Evolutionary conservation across 2,329 filamentous ascomycete genomes (phyloP), one percentile per base, ranked within the genome.

Genomic region (Leptographium radiaticola): DNA sequence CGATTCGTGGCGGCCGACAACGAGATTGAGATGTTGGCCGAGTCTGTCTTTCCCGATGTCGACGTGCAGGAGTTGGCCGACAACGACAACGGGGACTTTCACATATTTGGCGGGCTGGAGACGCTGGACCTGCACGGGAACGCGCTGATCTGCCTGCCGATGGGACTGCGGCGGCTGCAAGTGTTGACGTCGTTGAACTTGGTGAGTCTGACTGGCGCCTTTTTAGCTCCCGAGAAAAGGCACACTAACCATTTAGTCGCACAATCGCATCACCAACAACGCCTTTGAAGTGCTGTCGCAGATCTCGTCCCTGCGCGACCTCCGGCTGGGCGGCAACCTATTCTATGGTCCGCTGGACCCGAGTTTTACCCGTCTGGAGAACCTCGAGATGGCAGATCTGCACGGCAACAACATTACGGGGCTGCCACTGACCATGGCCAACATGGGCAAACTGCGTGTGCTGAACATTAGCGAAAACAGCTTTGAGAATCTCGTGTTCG

Each of bases 1-100:
- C 82, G 86, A 57, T 82, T 97, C 50, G 80, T 93, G 59, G 89
- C 87, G 7, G 89, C 91, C 10, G 89, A 95, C 63, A 97, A 98
- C 63, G 87, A 95, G 62, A 68, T 98, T 49, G 81, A 87, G 62
- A 73, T 74, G 36, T 74, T 97, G 38, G 78, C 81, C 2, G 87
- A 93, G 18, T 71, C 74, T 2, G 73, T 89, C 18, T 96, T 97
- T 61, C 90, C 91, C 0, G 89, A 96, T 61, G 68, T 75, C 20
- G 72, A 75, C 39, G 74, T 78, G 0, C 71, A 75, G 11, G 72
- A 78, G 18, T 66, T 81, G 42, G 75, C 79, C 9, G 76, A 82
- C 34, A 80, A 86, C 18, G 82, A 85, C n/a, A 77, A 86, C 42
- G 73, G 75, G 5, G 74, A 75, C 55, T 86, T 81, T 1, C 84